Conservation (phyloP, 495 filamentous ascomycete genomes). For the Talaromyces adpressus region DNA sequence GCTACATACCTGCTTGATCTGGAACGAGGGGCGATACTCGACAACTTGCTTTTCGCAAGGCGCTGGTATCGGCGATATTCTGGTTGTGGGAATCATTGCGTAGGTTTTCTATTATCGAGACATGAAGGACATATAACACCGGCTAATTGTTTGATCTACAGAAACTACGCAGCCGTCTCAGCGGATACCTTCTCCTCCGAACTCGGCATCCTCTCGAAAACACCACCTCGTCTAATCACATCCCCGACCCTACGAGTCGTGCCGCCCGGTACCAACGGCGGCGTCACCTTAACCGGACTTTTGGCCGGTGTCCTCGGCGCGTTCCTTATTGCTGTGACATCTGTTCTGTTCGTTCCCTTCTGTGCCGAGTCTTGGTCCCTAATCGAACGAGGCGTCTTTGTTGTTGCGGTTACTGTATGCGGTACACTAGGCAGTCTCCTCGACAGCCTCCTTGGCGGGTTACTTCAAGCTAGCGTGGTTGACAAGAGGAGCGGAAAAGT, state of each 20-base stretch:
- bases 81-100: conserved; percentile 53
- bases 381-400: conserved; percentile 45
- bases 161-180: conserved; percentile 83
- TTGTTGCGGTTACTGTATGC: conserved; percentile 57
- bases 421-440: conserved; percentile 73
- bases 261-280: conserved; percentile 88
- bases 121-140: background rate
- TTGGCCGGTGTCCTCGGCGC: conserved; percentile 69
- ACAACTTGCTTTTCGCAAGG: conserved; percentile 31
- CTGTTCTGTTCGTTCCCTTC: conserved; percentile 62
- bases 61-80: conserved; percentile 32
- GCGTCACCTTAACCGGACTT: conserved; percentile 68
- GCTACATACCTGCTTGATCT: conserved; percentile 55
- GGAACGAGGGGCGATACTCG: conserved; percentile 8
- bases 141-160: conserved; percentile 9
- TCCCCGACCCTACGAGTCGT: conserved; percentile 67
- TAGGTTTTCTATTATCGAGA: conserved; percentile 17
- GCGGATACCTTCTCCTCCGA: conserved; percentile 96
- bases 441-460: conserved; percentile 79
- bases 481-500: conserved; percentile 79
- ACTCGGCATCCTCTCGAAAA: conserved; percentile 79
- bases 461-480: conserved; percentile 80
- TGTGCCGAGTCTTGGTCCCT: conserved; percentile 48
- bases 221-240: conserved; percentile 77
- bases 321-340: conserved; percentile 58